Percentiles rank a stretch among this genome's conserved stretches.
Conservation (phyloP, 1,284 basidiomycete species). For the Apiotrichum montevideense region DNA sequence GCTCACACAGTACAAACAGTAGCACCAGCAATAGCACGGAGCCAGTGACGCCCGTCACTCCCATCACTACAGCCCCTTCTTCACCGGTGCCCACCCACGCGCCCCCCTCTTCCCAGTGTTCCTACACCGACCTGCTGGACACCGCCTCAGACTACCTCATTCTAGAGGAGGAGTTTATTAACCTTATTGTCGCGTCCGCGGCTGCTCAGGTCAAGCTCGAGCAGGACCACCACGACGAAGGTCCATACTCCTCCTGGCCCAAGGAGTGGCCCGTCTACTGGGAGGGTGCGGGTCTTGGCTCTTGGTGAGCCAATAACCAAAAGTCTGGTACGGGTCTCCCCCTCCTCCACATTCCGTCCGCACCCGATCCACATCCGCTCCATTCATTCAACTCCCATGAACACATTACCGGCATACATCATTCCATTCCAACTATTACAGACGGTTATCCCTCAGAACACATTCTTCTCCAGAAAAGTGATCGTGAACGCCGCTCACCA, state of each 20-base stretch:
- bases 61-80: not conserved
- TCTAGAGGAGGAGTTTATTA: constrained; percentile 2
- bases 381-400: too few species aligned
- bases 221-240: not conserved
- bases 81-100: not conserved
- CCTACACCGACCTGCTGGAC: too few species aligned
- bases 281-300: constrained; percentile 15
- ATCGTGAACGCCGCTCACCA: too few species aligned
- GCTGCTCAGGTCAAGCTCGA: not conserved
- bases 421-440: too few species aligned
- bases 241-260: constrained; percentile 5
- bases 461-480: too few species aligned
- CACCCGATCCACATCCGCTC: too few species aligned
- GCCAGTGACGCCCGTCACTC: not conserved
- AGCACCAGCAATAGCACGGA: too few species aligned
- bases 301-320: not conserved
- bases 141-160: not conserved
- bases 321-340: too few species aligned
- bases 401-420: too few species aligned
- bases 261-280: constrained; percentile 22
- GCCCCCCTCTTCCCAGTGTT: not conserved
- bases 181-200: not conserved
- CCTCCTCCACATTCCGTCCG: too few species aligned
- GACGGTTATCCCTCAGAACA: too few species aligned
- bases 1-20: too few species aligned